Conservation (phyloP, 2,329 filamentous ascomycete species). For the Ophiocordyceps camponoti-saundersi region DNA sequence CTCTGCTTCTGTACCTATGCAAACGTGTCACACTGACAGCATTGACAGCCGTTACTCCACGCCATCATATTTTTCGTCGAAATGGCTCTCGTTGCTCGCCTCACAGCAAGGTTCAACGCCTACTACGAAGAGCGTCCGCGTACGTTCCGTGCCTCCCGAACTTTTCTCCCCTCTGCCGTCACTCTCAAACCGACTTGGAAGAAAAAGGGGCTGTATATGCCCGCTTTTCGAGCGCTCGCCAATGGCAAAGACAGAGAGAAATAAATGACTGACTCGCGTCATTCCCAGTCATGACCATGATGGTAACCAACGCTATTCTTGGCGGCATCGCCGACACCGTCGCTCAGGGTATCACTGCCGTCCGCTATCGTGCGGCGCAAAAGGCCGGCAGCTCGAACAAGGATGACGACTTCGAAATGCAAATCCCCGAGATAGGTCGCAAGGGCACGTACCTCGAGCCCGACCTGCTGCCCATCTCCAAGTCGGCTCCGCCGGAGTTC, state of each 20-base stretch:
- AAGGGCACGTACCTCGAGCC: constrained; percentile 51
- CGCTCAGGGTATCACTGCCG: constrained; percentile 77
- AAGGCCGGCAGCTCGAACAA: constrained; percentile 43
- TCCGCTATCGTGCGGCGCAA: constrained; percentile 49
- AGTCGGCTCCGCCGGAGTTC: constrained; percentile 59
- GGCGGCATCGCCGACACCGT: constrained; percentile 94
- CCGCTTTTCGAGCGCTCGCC: neutral
- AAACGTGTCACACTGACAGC: neutral
- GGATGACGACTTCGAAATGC: constrained; percentile 63
- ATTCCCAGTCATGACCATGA: constrained; percentile 75
- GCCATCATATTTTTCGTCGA: constrained; percentile 72
- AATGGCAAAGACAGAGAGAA: neutral
- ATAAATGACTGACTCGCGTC: neutral
- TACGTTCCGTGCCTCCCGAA: constrained; percentile 21
- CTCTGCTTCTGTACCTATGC: neutral
- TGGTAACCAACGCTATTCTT: constrained; percentile 94
- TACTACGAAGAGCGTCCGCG: constrained; percentile 85
- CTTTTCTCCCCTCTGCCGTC: neutral
- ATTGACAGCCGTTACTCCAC: constrained; percentile 68
- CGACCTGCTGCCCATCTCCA: constrained; percentile 49
- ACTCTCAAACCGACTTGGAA: no score
- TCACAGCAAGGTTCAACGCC: constrained; percentile 76
- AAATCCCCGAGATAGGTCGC: constrained; percentile 74
- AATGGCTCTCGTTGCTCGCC: constrained; percentile 67
- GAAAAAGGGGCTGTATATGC: neutral